Conservation (phyloP, 2,329 filamentous ascomycete species). For the Claviceps pusilla region DNA sequence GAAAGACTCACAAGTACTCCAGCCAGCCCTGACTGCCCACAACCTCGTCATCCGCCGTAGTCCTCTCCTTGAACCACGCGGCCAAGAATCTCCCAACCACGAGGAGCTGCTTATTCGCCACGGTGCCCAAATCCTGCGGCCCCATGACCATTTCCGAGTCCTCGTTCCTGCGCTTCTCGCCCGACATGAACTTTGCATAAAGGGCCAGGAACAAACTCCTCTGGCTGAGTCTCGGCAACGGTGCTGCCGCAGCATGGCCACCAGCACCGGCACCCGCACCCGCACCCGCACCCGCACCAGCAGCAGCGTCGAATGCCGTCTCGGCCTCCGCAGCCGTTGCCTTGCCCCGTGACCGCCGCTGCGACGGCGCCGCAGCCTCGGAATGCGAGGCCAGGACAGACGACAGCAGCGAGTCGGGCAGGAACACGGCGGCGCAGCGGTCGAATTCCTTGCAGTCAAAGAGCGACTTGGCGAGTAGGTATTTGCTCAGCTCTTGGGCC, state of each 20-base stretch:
- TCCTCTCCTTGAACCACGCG: constrained; percentile 60
- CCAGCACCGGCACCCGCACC: neutral
- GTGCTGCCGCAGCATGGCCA: constrained; percentile 7
- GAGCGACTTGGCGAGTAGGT: constrained; percentile 79
- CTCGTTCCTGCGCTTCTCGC: constrained; percentile 92
- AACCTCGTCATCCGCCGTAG: constrained; percentile 40
- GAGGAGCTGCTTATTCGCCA: constrained; percentile 71
- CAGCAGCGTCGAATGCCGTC: constrained; percentile 6
- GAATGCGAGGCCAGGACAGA: constrained; percentile 41
- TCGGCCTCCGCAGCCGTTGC: constrained; percentile 16
- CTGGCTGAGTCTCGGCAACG: constrained; percentile 55
- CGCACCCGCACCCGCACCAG: neutral
- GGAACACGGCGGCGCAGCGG: constrained; percentile 76
- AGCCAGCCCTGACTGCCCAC: constrained; percentile 74
- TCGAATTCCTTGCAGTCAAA: constrained; percentile 95
- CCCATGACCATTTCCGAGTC: constrained; percentile 96
- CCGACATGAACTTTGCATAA: constrained; percentile 83
- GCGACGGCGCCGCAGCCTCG: constrained; percentile 22
- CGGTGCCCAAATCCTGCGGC: constrained; percentile 73
- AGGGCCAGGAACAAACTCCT: constrained; percentile 83
- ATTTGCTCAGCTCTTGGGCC: constrained; percentile 63
- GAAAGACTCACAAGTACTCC: constrained; percentile 50
- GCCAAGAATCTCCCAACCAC: constrained; percentile 62
- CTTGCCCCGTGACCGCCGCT: constrained; percentile 44
- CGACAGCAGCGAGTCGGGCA: constrained; percentile 65